A percentile compares a stretch with the other conserved stretches of the same genome.
These are phyloP conservation scores for Kodamaea sagamina DNA, from an alignment of 805 yeast genomes.

Conservation along the genomic window DNA sequence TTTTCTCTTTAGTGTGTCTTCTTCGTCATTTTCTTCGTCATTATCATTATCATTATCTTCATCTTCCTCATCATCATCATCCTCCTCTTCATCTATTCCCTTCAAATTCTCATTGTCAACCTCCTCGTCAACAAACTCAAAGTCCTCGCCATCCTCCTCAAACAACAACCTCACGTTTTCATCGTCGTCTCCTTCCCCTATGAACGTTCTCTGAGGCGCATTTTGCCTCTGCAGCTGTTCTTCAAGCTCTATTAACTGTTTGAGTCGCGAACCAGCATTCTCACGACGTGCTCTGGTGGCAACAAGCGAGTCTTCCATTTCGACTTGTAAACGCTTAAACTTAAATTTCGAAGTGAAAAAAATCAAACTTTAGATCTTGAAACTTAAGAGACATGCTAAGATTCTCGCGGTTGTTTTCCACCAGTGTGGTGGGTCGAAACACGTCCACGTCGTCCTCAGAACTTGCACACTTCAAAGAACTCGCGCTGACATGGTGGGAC, in stretches of 20 bases:
- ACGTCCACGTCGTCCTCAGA: slow-evolving; percentile 61
- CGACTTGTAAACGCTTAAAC: background rate
- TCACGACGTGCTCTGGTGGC: slow-evolving; percentile 75
- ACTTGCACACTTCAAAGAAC: slow-evolving; percentile 74
- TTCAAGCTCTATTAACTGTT: slow-evolving; percentile 70
- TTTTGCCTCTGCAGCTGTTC: slow-evolving; percentile 47
- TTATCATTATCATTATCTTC: slow-evolving; percentile 39
- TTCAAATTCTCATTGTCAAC: slow-evolving; percentile 17
- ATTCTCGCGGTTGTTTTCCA: slow-evolving; percentile 1
- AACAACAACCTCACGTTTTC: slow-evolving; percentile 72
- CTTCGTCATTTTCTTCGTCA: slow-evolving; percentile 22
- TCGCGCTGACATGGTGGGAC: slow-evolving; percentile 99
- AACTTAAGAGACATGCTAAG: background rate
- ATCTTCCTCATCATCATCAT: slow-evolving; percentile 50
- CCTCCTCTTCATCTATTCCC: slow-evolving; percentile 18
- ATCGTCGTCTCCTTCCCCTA: slow-evolving; percentile 59
- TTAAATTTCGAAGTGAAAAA: too few relatives aligned
- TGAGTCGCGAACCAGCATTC: slow-evolving; percentile 88
- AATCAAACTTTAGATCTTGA: too few relatives aligned
- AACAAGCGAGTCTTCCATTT: slow-evolving; percentile 54
- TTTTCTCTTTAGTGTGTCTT: slow-evolving; percentile 18
- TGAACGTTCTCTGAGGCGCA: slow-evolving; percentile 19
- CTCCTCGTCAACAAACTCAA: slow-evolving; percentile 26
- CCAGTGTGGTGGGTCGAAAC: slow-evolving; percentile 13
- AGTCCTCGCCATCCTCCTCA: slow-evolving; percentile 49